These are phyloP conservation scores for Rhododendron simsii DNA, from an alignment of 148 eudicot species.

Conservation along the genomic window DNA sequence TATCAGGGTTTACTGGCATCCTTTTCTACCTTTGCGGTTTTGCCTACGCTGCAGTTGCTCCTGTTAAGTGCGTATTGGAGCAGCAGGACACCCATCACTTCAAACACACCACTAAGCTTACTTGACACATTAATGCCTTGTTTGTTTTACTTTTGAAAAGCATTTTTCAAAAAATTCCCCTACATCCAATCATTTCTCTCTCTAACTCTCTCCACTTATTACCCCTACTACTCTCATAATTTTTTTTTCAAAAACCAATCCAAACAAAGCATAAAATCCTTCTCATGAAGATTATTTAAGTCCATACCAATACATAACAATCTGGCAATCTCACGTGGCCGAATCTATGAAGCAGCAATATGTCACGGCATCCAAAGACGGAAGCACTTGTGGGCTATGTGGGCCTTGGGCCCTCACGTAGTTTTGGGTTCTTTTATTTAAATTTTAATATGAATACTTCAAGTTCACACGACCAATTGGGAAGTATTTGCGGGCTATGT, in stretches of 20 bases:
- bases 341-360: conserved; percentile 69
- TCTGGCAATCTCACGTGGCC: conserved; percentile 95
- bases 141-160: no score
- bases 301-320: conserved; percentile 37
- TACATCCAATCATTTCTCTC: no score
- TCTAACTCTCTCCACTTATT: no score
- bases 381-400: no score
- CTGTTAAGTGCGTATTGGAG: conserved; percentile 76
- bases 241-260: no score
- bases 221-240: no score
- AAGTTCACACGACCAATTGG: no score
- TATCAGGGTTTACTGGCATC: conserved; percentile 67
- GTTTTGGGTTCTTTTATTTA: no score
- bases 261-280: conserved; percentile 30
- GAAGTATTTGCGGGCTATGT: no score
- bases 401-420: no score
- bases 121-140: conserved; percentile 27
- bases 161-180: no score
- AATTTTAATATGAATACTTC: no score
- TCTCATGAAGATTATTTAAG: conserved; percentile 78
- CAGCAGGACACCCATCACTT: conserved; percentile 85
- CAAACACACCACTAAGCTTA: conserved; percentile 71
- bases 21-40: conserved; percentile 53
- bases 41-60: conserved; percentile 97
- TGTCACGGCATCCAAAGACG: conserved; percentile 3